A percentile compares a stretch with the other conserved stretches of the same genome.
phyloP scores from a whole-genome alignment of 176 grass and related monocot genomes.

The Phragmites australis region DNA sequence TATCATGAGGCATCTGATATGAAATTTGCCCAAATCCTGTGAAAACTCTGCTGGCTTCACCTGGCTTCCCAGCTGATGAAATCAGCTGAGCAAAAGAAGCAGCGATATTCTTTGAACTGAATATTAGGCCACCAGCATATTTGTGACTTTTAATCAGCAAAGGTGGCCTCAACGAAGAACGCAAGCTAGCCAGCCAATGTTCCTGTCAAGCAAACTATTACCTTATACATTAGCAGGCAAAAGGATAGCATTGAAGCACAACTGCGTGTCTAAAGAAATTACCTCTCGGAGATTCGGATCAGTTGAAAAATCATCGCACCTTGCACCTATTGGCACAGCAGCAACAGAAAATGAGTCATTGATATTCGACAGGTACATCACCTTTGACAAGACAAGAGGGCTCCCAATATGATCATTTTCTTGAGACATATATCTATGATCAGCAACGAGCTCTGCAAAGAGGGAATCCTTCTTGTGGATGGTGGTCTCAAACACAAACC shows the following conservation, averaged over 20 bases:
- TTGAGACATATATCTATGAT: constrained; percentile 36
- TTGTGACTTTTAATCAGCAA: constrained; percentile 57
- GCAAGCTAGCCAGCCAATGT: constrained; percentile 47
- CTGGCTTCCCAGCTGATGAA: constrained; percentile 35
- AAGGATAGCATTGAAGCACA: neutral
- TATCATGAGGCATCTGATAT: constrained; percentile 47
- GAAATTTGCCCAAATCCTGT: constrained; percentile 69
- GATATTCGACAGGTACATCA: constrained; percentile 71
- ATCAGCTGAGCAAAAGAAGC: constrained; percentile 59
- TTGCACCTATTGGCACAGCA: constrained; percentile 66
- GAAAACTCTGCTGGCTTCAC: constrained; percentile 47
- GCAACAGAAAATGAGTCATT: constrained; percentile 53
- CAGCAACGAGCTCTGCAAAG: constrained; percentile 60
- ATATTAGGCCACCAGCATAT: constrained; percentile 57
- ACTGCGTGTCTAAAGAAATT: constrained; percentile 37
- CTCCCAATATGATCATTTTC: constrained; percentile 52
- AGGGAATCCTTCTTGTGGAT: constrained; percentile 73
- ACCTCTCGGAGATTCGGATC: constrained; percentile 54
- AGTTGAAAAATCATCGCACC: constrained; percentile 68
- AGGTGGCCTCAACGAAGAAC: constrained; percentile 58
- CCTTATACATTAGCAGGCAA: constrained; percentile 51
- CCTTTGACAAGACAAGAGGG: constrained; percentile 73
- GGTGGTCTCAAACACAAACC: constrained; percentile 71
- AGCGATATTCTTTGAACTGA: constrained; percentile 57
- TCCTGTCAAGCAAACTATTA: constrained; percentile 72